Base-by-base conservation (phyloP, 305 asterid genomes). In the Rubia tinctorum region DNA sequence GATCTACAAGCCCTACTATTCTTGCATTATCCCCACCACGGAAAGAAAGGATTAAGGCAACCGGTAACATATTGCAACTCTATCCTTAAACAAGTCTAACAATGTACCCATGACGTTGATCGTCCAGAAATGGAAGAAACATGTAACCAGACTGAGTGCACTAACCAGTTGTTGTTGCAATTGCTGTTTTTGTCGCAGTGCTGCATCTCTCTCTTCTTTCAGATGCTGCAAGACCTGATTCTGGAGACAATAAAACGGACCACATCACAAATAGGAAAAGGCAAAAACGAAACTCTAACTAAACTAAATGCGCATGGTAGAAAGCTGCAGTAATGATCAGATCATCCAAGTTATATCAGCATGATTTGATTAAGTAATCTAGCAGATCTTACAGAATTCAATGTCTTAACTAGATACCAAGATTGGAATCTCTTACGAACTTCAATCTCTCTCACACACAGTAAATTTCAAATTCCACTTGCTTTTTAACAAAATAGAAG, bases 131-230 rank as follows among this genome's bases (percentile, higher is more conserved):
- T 5, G 30, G 53, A 68, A 51, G 11, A 42, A 64, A 66, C 18
- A 70, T 18, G 43, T 39, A 14, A n/a, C 2, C 7, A 23, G 34
- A 62, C n/a, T 62, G 18, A 34, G 71, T 68, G 44, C 67, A 84
- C 87, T 76, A 71, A 91, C 97, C 97, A 91, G 75, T 73, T 90
- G 91, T 68, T 84, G 89, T 71, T 84, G 91, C 40, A 91, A 81
- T 71, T 79, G 88, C 63, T 86, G 88, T 73, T 88, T 80, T 84
- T 84, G 90, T 71, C 75, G 80, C 30, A 86, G 68, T 39, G 91
- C 96, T 71, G 84, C 82, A 73, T 91, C 96, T 75, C 91, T 88
- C 79, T 88, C 96, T 62, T 82, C 90, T 71, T 79, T 86, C 55
- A 87, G 84, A 40, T 82, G 89, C 77, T 87, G 91, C 84, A 91